Conservation (phyloP, 2,329 filamentous ascomycete genomes). For the Penicillium occitanis region DNA sequence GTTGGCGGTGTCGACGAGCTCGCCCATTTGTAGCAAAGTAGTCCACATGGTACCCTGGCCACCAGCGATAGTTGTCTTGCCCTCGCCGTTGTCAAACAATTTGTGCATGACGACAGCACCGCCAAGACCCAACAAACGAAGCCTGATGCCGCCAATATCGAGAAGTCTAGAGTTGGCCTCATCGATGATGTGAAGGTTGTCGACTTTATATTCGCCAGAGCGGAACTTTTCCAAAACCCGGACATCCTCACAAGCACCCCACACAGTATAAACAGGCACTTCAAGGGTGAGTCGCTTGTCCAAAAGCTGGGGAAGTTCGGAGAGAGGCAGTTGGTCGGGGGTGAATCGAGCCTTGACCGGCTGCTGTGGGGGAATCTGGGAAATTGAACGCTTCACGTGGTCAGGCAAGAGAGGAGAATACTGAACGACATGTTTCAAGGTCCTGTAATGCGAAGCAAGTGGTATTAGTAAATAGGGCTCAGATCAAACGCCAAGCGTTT, state of each 20-base stretch:
- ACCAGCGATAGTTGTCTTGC: slow-evolving; percentile 94
- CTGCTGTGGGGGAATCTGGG: slow-evolving; percentile 64
- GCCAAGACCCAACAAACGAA: slow-evolving; percentile 87
- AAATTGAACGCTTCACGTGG: slow-evolving; percentile 64
- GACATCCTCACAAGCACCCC: slow-evolving; percentile 98
- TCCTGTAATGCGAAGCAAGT: slow-evolving; percentile 55
- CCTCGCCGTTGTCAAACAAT: slow-evolving; percentile 97
- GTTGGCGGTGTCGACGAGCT: slow-evolving; percentile 95
- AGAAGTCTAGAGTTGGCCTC: slow-evolving; percentile 94
- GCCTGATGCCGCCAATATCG: slow-evolving; percentile 92
- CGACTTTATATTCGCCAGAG: slow-evolving; percentile 95
- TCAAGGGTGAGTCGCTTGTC: slow-evolving; percentile 87
- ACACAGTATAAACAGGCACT: slow-evolving; percentile 96
- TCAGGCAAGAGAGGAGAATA: slow-evolving; percentile 94
- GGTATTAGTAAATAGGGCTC: not conserved
- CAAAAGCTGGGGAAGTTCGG: slow-evolving; percentile 85
- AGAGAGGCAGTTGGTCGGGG: slow-evolving; percentile 80
- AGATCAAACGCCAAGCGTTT: slow-evolving; percentile 1
- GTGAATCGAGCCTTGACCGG: slow-evolving; percentile 80
- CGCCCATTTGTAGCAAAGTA: slow-evolving; percentile 94
- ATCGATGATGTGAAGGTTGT: slow-evolving; percentile 96
- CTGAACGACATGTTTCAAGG: slow-evolving; percentile 95
- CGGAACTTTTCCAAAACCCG: slow-evolving; percentile 96
- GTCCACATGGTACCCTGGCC: slow-evolving; percentile 99
- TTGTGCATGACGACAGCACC: slow-evolving; percentile 99